Evolutionary conservation across 2,329 filamentous ascomycete species (phyloP), one percentile per base, ranked within the genome.

Genomic region (Elsinoe batatas): DNA sequence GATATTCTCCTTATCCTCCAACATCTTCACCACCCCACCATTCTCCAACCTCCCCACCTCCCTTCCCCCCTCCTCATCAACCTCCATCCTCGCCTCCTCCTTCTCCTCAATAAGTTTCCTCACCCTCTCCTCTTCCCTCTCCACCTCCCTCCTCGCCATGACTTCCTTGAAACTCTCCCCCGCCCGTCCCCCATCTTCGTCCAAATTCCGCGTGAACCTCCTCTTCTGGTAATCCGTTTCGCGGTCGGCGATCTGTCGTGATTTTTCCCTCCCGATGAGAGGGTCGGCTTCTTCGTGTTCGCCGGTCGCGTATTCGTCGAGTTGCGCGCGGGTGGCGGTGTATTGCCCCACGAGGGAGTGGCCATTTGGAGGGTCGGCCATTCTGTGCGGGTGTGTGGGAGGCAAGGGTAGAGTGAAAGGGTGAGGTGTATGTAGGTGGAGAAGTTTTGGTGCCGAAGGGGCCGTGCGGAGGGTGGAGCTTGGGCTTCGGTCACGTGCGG

Each of bases 161-260:
- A 94, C 79, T 61, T 95, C 88, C 63, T 87, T 83, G 68, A 97
- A 98, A 58, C 83, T 91, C 62, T 90, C 85, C 56, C 81, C 81
- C 26, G 79, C 75, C 20, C 79, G 81, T 68, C 87, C 80, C 17
- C 40, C 40, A 60, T 81, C 76, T 66, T 91, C 87, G 60, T 84
- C 81, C 60, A 97, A 77, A 53, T 82, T 84, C 59, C 93, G 89
- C 68, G 95, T 85, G 70, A 95, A 94, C 58, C 91, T 84, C 62
- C 91, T 88, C 74, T 95, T 95, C 73, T 98, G 94, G 69, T 98
- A 98, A 67, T 97, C 91, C 60, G 90, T 94, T 76, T 97, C 91
- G 65, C 93, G 86, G 68, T 94, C 91, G 59, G 85, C 79, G 67
- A 98, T 97, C 64, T 91, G 85, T 57, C 87, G 90, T 69, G 89